Evolutionary conservation across 2,329 filamentous ascomycete species (phyloP), one percentile per base, ranked within the genome.

Genomic region (Paecilomyces formosus): DNA sequence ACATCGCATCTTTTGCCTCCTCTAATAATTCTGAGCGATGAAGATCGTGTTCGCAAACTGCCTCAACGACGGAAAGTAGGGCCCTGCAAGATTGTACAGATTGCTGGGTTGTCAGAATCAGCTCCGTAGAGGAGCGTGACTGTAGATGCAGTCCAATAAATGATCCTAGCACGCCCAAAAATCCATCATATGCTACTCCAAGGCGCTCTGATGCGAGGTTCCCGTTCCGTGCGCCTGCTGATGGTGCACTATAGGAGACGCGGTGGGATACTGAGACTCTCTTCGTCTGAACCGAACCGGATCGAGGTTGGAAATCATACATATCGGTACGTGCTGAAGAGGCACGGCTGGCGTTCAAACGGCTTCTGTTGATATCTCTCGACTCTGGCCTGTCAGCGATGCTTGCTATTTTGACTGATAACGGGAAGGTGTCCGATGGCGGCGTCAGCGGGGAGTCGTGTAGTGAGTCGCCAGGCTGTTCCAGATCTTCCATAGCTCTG

Each of bases 111-210:
- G 90, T 92, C 11, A 87, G 77, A 31, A 92, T 85, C 54, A 97
- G 81, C 71, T 96, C 92, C 1, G 88, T 85, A 8, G 91, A 88
- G 7, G 92, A 94, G 62, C 94, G 88, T n/a, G 92, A 94, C 71
- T 97, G 92, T 60, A 97, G 81, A 73, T 97, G 91, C 58, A 97
- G 82, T 15, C 94, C 94, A 70, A 97, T 93, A 72, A 97, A 96
- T 3, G 91, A 95, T 55, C 90, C 93, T 55, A 99, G 84, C 69
- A 92, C 89, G 6, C 92, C 94, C 56, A 99, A 79, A 68, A 97
- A 96, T 7, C 85, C 85, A 75, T 97, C 92, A 76, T 97, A 92
- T 55, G 87, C 89, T 55, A 83, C 80, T 67, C 86, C 88, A 54
- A 97, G 82, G 65, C 87, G 87, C 72, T 92, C 89, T 1, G 92